A percentile compares a stretch with the other conserved stretches of the same genome.
These are phyloP conservation scores for Aspergillus fructus DNA, from an alignment of 2,329 filamentous ascomycete species.

Conservation along the genomic window DNA sequence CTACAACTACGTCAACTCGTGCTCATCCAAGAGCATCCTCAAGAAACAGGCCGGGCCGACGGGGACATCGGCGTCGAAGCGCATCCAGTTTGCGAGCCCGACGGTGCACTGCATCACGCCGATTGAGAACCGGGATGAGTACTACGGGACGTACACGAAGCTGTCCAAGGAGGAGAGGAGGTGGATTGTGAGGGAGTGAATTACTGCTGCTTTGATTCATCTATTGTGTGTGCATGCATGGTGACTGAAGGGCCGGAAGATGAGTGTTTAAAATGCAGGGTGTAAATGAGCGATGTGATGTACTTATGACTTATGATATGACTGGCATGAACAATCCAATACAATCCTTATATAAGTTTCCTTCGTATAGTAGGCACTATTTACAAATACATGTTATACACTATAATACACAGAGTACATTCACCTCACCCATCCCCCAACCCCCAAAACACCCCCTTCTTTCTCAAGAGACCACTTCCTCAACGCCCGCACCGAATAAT, in stretches of 20 bases:
- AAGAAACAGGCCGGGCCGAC: conserved; percentile 39
- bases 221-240: too few relatives aligned
- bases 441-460: neutral
- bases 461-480: conserved; percentile 75
- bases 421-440: neutral
- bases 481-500: conserved; percentile 59
- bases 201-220: too few relatives aligned
- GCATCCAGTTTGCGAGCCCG: conserved; percentile 45
- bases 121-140: conserved; percentile 49
- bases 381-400: neutral
- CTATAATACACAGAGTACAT: neutral
- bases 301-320: conserved; percentile 26
- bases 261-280: neutral
- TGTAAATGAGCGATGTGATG: conserved; percentile 21
- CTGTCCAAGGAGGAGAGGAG: conserved; percentile 48
- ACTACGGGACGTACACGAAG: conserved; percentile 49
- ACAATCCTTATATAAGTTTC: neutral
- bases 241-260: neutral
- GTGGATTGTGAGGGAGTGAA: conserved; percentile 43
- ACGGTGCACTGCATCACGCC: conserved; percentile 49
- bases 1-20: conserved; percentile 46
- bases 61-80: conserved; percentile 25
- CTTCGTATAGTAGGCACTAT: too few relatives aligned
- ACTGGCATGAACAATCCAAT: neutral
- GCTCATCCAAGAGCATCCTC: conserved; percentile 48